Conservation (phyloP, 1,284 basidiomycete genomes). For the Limonomyces culmigenus region DNA sequence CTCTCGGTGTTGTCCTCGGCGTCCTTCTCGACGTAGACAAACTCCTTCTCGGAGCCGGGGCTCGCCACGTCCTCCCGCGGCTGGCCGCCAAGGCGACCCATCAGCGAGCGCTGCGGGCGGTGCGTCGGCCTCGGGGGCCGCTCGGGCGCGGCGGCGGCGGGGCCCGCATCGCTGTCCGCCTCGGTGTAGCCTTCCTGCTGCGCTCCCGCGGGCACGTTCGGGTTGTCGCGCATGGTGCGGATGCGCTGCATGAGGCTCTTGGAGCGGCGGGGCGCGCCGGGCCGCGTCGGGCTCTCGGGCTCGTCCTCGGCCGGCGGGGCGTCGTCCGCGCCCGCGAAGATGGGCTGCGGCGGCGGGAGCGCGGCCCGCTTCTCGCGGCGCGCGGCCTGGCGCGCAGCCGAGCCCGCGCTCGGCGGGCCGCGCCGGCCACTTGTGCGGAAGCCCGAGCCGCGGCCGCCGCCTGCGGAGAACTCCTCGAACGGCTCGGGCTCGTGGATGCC, state of each 20-base stretch:
- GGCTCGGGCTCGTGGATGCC: conserved; percentile 79
- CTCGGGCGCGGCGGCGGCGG: conserved; percentile 7
- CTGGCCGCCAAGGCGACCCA: conserved; percentile 43
- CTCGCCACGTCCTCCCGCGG: conserved; percentile 10
- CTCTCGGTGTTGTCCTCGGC: conserved; percentile 33
- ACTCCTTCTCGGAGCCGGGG: conserved; percentile 32
- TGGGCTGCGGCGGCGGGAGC: conserved; percentile 67
- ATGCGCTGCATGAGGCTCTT: conserved; percentile 74
- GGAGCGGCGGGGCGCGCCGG: conserved; percentile 40
- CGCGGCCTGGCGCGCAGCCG: conserved; percentile 3
- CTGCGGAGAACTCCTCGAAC: conserved; percentile 72
- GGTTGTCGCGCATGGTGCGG: conserved; percentile 66
- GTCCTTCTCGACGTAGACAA: conserved; percentile 41
- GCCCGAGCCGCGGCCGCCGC: conserved; percentile 46
- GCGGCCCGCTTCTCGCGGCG: conserved; percentile 17
- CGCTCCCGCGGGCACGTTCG: conserved; percentile 53
- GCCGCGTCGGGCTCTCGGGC: conserved; percentile 14
- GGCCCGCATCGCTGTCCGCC: conserved; percentile 17
- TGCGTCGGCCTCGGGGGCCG: conserved; percentile 35
- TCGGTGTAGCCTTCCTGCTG: conserved; percentile 19
- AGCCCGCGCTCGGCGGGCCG: conserved; percentile 17
- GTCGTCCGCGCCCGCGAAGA: too few relatives aligned
- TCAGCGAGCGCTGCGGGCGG: conserved; percentile 50
- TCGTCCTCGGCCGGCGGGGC: conserved; percentile 33
- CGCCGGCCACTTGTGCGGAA: conserved; percentile 45